phyloP scores from a whole-genome alignment of 139 green algal species.

The Chlorella sp. region DNA sequence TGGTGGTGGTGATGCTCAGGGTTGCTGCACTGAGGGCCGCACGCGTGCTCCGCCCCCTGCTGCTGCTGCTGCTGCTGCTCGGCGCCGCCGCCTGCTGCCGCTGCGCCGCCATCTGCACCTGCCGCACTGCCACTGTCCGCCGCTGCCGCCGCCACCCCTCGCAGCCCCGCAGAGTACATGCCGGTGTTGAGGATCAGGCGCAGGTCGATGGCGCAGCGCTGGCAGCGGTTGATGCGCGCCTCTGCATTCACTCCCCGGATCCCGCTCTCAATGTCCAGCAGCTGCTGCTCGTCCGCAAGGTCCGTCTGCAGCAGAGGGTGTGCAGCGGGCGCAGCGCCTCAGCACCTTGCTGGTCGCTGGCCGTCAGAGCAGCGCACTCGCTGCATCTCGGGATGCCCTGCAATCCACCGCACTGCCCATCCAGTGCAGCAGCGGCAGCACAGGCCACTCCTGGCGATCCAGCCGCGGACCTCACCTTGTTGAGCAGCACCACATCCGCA shows the following conservation, averaged over 20 bases:
- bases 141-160: not conserved
- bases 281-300: constrained; percentile 61
- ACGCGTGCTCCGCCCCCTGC: not conserved
- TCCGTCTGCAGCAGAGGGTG: constrained; percentile 66
- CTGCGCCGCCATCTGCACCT: too few species aligned
- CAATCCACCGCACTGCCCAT: too few species aligned
- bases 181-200: constrained; percentile 69
- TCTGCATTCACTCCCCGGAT: constrained; percentile 78
- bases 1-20: constrained; percentile 21
- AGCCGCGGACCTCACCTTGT: constrained; percentile 90
- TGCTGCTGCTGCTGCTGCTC: not conserved
- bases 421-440: too few species aligned
- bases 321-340: not conserved
- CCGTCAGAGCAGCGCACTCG: too few species aligned
- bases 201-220: constrained; percentile 72
- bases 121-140: not conserved
- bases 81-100: not conserved
- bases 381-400: too few species aligned
- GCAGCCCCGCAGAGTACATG: constrained; percentile 27
- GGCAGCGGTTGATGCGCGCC: constrained; percentile 69
- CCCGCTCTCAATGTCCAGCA: constrained; percentile 48
- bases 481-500: constrained; percentile 89
- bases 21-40: constrained; percentile 5
- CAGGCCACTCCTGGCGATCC: too few species aligned
- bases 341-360: too few species aligned